Evolutionary conservation across 2,329 filamentous ascomycete species (phyloP), one percentile per base, ranked within the genome.

Genomic region (Emmonsia crescens): DNA sequence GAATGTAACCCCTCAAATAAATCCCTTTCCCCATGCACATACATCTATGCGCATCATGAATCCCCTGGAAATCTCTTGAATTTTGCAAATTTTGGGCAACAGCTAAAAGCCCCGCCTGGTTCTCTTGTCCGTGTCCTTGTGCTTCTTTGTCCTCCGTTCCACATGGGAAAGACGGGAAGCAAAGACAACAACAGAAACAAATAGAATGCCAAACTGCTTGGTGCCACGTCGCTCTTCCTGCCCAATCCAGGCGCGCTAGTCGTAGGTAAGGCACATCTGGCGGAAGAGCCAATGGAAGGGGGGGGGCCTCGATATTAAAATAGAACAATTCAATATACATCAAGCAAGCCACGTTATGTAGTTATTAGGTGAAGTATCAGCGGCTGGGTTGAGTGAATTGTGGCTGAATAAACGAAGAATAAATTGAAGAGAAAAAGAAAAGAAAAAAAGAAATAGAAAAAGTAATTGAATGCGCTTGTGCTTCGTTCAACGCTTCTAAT

Each of bases 141-240:
- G 44, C 9, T 46, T 29, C 51, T 16, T 36, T 16, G 56, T 36
- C 40, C 6, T 27, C 56, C n/a, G 40, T 57, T 31, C 56, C 40
- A 57, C 40, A 57, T 33, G 36, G 54, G 27, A 46, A 14, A 40
- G 56, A 16, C 56, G 56, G 55, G 33, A 59, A 27, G 31, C 46
- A 46, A 38, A 38, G 12, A 8, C 21, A 51, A 24, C 5, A 49
- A 16, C 19, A 49, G 42, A 6, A 59, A 59, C n/a, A 27, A 38
- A 29, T 38, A 21, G n/a, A 24, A 56, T 56, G n/a, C n/a, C 21
- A 52, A 40, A n/a, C 59, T 60, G 59, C 49, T 55, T 55, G 59
- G 59, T 60, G 59, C 59, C 59, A 60, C 59, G 59, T 60, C 49
- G 49, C 49, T 21, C 48, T 60, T 55, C 49, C 59, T 60, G 59